These are phyloP conservation scores for Acer yangbiense DNA, from an alignment of 345 rosid species.

Conservation along the genomic window DNA sequence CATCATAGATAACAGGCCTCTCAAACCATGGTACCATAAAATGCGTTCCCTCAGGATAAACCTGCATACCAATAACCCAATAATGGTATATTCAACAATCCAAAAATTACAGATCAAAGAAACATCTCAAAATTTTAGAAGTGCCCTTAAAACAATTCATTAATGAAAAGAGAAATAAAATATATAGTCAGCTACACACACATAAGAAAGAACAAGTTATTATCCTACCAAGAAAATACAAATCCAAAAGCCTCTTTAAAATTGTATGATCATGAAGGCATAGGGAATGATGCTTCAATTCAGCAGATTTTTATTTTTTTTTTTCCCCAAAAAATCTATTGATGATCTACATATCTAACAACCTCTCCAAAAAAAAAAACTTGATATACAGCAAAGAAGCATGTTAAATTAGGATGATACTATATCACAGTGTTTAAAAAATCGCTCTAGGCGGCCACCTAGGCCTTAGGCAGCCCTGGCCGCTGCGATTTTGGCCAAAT, in stretches of 20 bases:
- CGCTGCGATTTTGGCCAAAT: too few species aligned
- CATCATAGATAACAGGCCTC: slow-evolving; percentile 88
- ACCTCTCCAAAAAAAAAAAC: neutral
- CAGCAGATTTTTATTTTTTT: too few species aligned
- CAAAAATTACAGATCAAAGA: neutral
- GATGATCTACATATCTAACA: neutral
- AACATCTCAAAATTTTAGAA: neutral
- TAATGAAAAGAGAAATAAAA: neutral
- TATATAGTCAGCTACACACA: neutral
- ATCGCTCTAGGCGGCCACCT: too few species aligned
- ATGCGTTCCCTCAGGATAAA: slow-evolving; percentile 94
- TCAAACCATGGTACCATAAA: slow-evolving; percentile 91
- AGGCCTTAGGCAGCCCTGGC: too few species aligned
- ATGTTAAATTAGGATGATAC: neutral
- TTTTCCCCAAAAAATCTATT: neutral
- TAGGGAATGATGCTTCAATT: neutral
- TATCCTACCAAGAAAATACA: too few species aligned
- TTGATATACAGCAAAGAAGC: neutral
- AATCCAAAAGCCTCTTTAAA: neutral
- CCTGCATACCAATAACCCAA: slow-evolving; percentile 43
- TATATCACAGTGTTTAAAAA: too few species aligned
- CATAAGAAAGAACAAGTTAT: neutral
- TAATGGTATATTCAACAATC: neutral
- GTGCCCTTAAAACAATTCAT: neutral
- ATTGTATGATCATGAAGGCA: neutral